Evolutionary conservation across 2,329 filamentous ascomycete species (phyloP).

Genomic region (Knoxdaviesia capensis): DNA sequence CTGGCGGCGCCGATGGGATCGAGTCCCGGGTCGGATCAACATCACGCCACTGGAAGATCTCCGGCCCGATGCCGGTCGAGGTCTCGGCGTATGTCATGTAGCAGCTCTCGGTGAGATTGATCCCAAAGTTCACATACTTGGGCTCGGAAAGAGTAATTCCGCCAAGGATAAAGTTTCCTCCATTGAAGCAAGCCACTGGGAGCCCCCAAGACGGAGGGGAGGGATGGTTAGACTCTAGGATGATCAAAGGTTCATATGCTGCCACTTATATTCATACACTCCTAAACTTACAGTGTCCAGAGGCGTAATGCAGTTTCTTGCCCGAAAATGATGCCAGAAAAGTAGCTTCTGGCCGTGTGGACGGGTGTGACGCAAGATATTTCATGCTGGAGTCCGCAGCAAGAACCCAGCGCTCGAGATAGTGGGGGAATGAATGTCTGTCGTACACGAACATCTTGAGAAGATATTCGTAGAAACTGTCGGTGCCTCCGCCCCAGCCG

Average conservation of each 20-base stretch:
- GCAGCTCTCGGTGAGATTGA: conserved; percentile 52
- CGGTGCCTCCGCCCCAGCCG: conserved; percentile 58
- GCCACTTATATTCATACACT: background rate
- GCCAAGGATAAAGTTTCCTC: conserved; percentile 69
- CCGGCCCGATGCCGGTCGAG: conserved; percentile 56
- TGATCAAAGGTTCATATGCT: conserved; percentile 4
- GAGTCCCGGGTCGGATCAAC: conserved; percentile 5
- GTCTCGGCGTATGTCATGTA: conserved; percentile 52
- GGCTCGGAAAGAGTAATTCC: conserved; percentile 46
- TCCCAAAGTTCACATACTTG: conserved; percentile 54
- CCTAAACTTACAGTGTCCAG: conserved; percentile 25
- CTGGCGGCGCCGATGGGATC: conserved; percentile 15
- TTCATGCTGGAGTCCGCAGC: conserved; percentile 60
- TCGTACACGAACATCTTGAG: conserved; percentile 86
- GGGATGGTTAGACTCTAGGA: conserved; percentile 17
- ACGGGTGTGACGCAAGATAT: conserved; percentile 49
- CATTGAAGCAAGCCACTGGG: conserved; percentile 60
- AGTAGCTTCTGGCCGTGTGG: conserved; percentile 45
- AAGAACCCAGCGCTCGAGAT: conserved; percentile 54
- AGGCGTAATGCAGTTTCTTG: conserved; percentile 19
- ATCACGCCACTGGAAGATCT: conserved; percentile 44
- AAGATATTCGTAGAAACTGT: conserved; percentile 77
- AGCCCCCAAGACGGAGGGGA: background rate
- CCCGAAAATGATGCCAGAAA: conserved; percentile 43
- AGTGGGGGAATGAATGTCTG: conserved; percentile 35